These are phyloP conservation scores for Nepenthes mirabilis DNA, from an alignment of 148 eudicot species.

Conservation along the genomic window DNA sequence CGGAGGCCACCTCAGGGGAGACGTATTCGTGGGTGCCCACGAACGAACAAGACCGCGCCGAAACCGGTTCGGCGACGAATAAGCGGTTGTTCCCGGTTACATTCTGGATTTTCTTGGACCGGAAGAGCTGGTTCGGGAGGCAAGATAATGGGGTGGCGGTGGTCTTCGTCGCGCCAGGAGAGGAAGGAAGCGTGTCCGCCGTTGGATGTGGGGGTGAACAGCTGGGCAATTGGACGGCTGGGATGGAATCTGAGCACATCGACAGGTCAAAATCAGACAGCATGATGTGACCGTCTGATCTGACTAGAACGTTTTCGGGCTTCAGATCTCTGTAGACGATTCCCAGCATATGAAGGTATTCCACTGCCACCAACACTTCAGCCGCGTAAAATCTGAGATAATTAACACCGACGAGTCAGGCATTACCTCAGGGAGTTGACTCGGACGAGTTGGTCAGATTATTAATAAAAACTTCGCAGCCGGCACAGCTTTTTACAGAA, in stretches of 20 bases:
- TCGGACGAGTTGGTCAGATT: background rate
- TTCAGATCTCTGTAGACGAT: slow-evolving; percentile 84
- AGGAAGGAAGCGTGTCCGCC: background rate
- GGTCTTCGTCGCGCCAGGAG: background rate
- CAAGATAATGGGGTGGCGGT: slow-evolving; percentile 26
- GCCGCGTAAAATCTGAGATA: slow-evolving; percentile 71
- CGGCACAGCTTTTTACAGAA: no score
- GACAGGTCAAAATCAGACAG: slow-evolving; percentile 78
- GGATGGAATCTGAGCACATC: slow-evolving; percentile 61
- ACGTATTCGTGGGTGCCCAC: slow-evolving; percentile 97
- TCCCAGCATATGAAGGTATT: slow-evolving; percentile 92
- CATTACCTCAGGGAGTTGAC: background rate
- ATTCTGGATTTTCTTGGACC: slow-evolving; percentile 63
- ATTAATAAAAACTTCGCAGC: background rate
- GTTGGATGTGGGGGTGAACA: slow-evolving; percentile 12
- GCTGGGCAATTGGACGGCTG: slow-evolving; percentile 61
- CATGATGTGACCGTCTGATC: slow-evolving; percentile 98
- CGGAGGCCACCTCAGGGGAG: slow-evolving; percentile 79
- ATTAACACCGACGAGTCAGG: background rate
- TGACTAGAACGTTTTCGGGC: slow-evolving; percentile 79
- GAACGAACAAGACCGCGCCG: slow-evolving; percentile 69
- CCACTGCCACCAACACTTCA: slow-evolving; percentile 78
- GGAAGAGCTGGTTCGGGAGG: slow-evolving; percentile 42
- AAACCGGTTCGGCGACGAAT: slow-evolving; percentile 78
- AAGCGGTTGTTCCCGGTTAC: slow-evolving; percentile 22